phyloP scores from a whole-genome alignment of 306 rosid species.

The Cicer chorassanicum region DNA sequence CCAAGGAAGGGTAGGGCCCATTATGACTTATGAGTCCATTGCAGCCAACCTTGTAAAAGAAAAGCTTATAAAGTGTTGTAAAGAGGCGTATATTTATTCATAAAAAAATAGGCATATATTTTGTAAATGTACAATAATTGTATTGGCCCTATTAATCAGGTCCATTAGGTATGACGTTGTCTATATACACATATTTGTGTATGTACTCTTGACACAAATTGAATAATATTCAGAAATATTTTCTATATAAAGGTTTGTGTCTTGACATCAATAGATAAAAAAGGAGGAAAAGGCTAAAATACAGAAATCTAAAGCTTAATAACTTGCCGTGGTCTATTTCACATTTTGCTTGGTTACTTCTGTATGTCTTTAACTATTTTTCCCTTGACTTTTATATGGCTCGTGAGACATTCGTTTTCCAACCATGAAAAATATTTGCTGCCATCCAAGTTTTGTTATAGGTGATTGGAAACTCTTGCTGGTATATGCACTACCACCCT shows the following conservation, averaged over 20 bases:
- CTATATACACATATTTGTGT: too few relatives aligned
- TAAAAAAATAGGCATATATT: too few relatives aligned
- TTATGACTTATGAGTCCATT: not conserved
- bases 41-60: not conserved
- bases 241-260: not conserved
- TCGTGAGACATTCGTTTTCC: conserved; percentile 4
- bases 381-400: conserved; percentile 16
- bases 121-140: too few relatives aligned
- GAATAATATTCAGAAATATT: too few relatives aligned
- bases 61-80: not conserved
- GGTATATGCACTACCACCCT: conserved; percentile 20
- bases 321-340: conserved; percentile 13
- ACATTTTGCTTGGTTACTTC: conserved; percentile 1
- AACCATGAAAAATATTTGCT: conserved; percentile 13
- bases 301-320: conserved; percentile 13
- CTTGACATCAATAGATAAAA: conserved; percentile 31
- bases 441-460: conserved; percentile 21
- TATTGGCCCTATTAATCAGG: too few relatives aligned
- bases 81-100: too few relatives aligned
- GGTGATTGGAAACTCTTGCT: conserved; percentile 12
- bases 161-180: too few relatives aligned
- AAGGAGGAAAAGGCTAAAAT: conserved; percentile 2
- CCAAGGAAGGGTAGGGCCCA: not conserved
- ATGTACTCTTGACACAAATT: too few relatives aligned
- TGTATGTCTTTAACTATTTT: not conserved